Evolutionary conservation across 169 alveolate species (phyloP).

Genomic region (Eimeria necatrix): DNA sequence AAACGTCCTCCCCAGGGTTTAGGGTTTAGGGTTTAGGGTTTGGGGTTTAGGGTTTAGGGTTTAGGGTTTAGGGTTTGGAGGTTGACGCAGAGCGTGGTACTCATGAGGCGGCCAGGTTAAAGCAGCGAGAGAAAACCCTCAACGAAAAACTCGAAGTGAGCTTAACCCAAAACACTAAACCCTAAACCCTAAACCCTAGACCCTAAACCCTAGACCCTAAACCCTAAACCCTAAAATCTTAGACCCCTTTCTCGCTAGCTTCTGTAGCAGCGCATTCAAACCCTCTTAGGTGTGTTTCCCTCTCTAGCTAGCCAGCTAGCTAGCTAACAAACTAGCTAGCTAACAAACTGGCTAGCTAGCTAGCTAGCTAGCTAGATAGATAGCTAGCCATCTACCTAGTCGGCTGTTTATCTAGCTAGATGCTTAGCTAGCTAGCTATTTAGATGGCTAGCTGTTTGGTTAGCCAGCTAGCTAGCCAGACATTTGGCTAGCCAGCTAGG

Average conservation of each 20-base stretch:
- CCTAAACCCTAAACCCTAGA: constrained; percentile 7
- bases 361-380: background rate
- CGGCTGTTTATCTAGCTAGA: background rate
- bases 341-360: constrained; percentile 15
- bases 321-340: too few species aligned
- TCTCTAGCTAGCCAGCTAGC: too few species aligned
- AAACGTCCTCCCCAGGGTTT: background rate
- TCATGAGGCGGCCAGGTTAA: background rate
- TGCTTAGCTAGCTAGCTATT: background rate
- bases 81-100: background rate
- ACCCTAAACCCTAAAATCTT: background rate
- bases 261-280: too few species aligned
- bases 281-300: background rate
- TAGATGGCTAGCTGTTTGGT: background rate
- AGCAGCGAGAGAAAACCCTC: background rate
- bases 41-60: constrained; percentile 19
- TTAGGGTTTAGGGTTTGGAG: constrained; percentile 1
- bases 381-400: background rate
- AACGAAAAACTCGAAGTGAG: background rate
- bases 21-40: constrained; percentile 17
- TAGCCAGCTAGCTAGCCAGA: background rate
- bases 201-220: constrained; percentile 7
- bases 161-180: background rate
- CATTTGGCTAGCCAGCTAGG: background rate
- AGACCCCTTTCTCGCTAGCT: too few species aligned